phyloP scores from a whole-genome alignment of 192 early-diverging fungal genomes.

The Thamnidium elegans region DNA sequence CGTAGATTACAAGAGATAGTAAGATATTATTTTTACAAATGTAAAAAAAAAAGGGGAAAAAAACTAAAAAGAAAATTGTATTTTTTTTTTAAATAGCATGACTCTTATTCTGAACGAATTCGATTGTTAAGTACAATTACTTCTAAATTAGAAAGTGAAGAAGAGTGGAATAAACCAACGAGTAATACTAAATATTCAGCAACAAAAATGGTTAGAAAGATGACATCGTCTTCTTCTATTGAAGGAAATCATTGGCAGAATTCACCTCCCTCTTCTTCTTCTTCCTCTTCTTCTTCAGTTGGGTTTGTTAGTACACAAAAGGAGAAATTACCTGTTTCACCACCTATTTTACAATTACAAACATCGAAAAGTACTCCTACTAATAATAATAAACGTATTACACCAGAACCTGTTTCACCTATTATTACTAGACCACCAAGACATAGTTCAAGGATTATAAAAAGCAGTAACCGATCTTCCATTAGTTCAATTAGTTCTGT shows the following conservation, averaged over 20 bases:
- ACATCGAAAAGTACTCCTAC: slow-evolving; percentile 17
- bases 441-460: neutral
- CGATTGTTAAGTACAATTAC: slow-evolving; percentile 18
- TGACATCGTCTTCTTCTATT: slow-evolving; percentile 5
- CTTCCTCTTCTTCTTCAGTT: slow-evolving; percentile 14
- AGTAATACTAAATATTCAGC: neutral
- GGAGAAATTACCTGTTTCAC: slow-evolving; percentile 3
- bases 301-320: slow-evolving; percentile 11
- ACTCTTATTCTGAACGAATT: slow-evolving; percentile 30
- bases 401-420: neutral
- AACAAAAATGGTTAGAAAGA: neutral
- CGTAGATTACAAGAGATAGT: slow-evolving; percentile 35
- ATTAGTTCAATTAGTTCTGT: slow-evolving; percentile 5
- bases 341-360: neutral
- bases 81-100: slow-evolving; percentile 20
- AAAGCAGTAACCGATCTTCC: neutral
- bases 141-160: slow-evolving; percentile 14
- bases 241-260: slow-evolving; percentile 7
- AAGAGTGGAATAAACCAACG: neutral
- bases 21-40: slow-evolving; percentile 9
- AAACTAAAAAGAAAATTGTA: neutral
- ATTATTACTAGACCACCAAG: neutral
- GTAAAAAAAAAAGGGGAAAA: neutral
- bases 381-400: neutral
- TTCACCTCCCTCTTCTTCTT: neutral